These are phyloP conservation scores for Crithidia acanthocephali DNA, from an alignment of 208 protist species.

Conservation along the genomic window DNA sequence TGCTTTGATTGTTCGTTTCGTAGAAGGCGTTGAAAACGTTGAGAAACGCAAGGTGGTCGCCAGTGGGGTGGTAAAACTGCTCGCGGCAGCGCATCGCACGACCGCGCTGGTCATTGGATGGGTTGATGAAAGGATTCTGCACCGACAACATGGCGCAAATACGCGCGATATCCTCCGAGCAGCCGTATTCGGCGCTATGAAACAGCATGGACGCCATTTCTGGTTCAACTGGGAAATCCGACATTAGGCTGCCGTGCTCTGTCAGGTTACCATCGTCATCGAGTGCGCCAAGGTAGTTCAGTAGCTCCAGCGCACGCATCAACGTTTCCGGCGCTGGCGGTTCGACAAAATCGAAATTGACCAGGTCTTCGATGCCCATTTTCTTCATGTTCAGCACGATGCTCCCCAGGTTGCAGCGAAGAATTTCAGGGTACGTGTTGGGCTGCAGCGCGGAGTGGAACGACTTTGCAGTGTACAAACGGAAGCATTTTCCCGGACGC, in stretches of 20 bases:
- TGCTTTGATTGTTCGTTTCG: conserved; percentile 59
- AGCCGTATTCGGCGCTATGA: conserved; percentile 93
- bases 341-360: conserved; percentile 99
- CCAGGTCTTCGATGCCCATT: conserved; percentile 98
- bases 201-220: conserved; percentile 97
- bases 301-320: conserved; percentile 94
- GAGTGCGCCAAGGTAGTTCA: conserved; percentile 96
- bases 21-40: conserved; percentile 92
- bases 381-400: conserved; percentile 98
- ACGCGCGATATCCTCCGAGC: conserved; percentile 96
- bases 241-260: conserved; percentile 94
- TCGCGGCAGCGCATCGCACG: conserved; percentile 77
- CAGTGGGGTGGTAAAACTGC: conserved; percentile 97
- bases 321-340: conserved; percentile 96
- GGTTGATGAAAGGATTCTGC: conserved; percentile 83
- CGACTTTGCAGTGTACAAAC: conserved; percentile 96
- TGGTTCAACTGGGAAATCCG: conserved; percentile 98
- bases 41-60: conserved; percentile 97
- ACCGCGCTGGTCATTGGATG: conserved; percentile 77
- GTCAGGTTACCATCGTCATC: conserved; percentile 99
- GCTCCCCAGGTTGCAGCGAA: conserved; percentile 97
- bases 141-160: conserved; percentile 97
- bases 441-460: conserved; percentile 95
- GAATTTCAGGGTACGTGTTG: conserved; percentile 97
- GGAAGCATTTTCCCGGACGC: conserved; percentile 97